Percentiles rank a stretch among this genome's conserved stretches.
Evolutionary conservation across 805 yeast genomes (phyloP).

Genomic region (Candida piceae): DNA sequence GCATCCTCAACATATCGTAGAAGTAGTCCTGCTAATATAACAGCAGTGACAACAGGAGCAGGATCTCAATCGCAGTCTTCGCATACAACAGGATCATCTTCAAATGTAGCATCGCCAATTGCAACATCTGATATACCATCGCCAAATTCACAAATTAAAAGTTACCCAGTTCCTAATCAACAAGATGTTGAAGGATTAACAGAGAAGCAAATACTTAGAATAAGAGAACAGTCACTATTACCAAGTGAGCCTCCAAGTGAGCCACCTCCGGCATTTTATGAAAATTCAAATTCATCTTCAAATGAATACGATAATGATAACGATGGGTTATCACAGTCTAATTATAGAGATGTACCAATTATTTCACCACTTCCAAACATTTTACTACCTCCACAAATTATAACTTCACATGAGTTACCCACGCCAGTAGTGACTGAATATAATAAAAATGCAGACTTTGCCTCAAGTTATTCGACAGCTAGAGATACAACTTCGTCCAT

Average conservation of each 20-base stretch:
- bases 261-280: conserved; percentile 1
- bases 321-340: no score
- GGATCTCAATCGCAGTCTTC: conserved; percentile 3
- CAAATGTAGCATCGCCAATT: conserved; percentile 7
- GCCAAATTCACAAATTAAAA: conserved; percentile 1
- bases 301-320: background rate
- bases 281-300: background rate
- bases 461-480: background rate
- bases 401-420: background rate
- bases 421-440: background rate
- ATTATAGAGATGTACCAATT: background rate
- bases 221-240: conserved; percentile 52
- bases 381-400: no score
- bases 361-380: background rate
- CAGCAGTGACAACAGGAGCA: conserved; percentile 1
- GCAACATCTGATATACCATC: conserved; percentile 3
- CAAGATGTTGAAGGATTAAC: conserved; percentile 25
- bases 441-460: background rate
- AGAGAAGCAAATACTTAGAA: conserved; percentile 54
- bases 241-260: conserved; percentile 65
- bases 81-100: conserved; percentile 5
- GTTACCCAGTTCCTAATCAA: background rate
- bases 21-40: conserved; percentile 5
- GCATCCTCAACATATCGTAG: no score
- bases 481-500: background rate